Percentiles rank a stretch among this genome's conserved stretches.
Conservation (phyloP, 2,329 filamentous ascomycete genomes). For the Pseudodiploospora longispora region DNA sequence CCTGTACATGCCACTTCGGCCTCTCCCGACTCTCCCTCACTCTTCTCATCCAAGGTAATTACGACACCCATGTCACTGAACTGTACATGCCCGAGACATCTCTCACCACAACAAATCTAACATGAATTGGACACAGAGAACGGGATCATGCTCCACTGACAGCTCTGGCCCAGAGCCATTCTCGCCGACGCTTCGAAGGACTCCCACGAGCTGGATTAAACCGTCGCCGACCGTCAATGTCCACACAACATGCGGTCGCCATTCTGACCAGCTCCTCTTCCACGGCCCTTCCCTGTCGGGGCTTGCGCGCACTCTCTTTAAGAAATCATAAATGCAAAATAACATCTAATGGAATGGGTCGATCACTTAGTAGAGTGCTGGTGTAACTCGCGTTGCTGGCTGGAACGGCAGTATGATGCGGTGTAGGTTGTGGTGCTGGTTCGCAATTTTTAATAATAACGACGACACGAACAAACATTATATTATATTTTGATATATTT, state of each 20-base stretch:
- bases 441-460: slow-evolving; percentile 3
- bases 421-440: not conserved
- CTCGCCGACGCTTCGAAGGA: slow-evolving; percentile 15
- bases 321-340: slow-evolving; percentile 1
- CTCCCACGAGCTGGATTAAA: slow-evolving; percentile 25
- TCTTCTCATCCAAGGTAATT: slow-evolving; percentile 6
- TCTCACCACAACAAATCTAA: not conserved
- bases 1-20: not conserved
- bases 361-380: not conserved
- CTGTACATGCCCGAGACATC: not conserved
- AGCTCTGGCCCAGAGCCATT: slow-evolving; percentile 3
- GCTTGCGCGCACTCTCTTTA: slow-evolving; percentile 24
- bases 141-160: slow-evolving; percentile 3
- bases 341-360: not conserved
- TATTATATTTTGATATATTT: not conserved
- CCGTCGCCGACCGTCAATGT: slow-evolving; percentile 38
- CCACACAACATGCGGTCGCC: slow-evolving; percentile 47
- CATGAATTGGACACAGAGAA: slow-evolving; percentile 3
- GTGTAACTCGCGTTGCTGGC: slow-evolving; percentile 7
- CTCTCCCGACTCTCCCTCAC: slow-evolving; percentile 1
- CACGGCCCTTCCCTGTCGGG: slow-evolving; percentile 38
- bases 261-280: slow-evolving; percentile 46
- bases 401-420: slow-evolving; percentile 7
- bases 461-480: slow-evolving; percentile 2
- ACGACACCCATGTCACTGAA: no score